Evolutionary conservation across 345 rosid genomes (phyloP).

Genomic region (Aegle marmelos): DNA sequence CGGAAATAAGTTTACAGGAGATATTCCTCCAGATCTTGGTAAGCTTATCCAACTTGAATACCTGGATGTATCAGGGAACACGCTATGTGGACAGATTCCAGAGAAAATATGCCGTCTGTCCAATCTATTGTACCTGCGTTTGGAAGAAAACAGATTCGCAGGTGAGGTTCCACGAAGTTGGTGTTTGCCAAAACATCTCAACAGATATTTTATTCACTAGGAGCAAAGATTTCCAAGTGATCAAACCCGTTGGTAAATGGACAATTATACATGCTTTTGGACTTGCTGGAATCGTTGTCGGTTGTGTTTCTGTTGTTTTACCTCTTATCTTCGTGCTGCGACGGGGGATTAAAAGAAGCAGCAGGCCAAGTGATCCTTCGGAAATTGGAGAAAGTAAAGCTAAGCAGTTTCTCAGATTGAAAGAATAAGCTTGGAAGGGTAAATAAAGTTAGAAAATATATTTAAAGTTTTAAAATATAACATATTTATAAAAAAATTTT

Average conservation of each 20-base stretch:
- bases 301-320: constrained; percentile 36
- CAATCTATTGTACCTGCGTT: constrained; percentile 43
- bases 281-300: constrained; percentile 38
- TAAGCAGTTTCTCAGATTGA: constrained; percentile 30
- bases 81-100: constrained; percentile 63
- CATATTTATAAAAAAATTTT: too few relatives aligned
- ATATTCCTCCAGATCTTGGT: constrained; percentile 58
- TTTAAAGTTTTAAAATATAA: too few relatives aligned
- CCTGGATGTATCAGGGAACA: constrained; percentile 62
- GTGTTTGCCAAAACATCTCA: constrained; percentile 57
- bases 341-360: constrained; percentile 39
- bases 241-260: constrained; percentile 26
- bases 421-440: too few relatives aligned
- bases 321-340: constrained; percentile 32
- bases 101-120: constrained; percentile 44
- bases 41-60: constrained; percentile 62
- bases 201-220: constrained; percentile 38
- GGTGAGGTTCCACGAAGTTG: constrained; percentile 58
- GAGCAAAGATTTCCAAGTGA: constrained; percentile 53
- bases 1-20: constrained; percentile 58
- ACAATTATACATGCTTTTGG: constrained; percentile 44
- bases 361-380: constrained; percentile 34
- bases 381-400: constrained; percentile 44
- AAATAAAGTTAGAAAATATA: too few relatives aligned
- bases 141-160: constrained; percentile 53